Percentiles rank a stretch among this genome's conserved stretches.
Evolutionary conservation across 805 yeast genomes (phyloP).

Genomic region (Kregervanrija fluxuum): DNA sequence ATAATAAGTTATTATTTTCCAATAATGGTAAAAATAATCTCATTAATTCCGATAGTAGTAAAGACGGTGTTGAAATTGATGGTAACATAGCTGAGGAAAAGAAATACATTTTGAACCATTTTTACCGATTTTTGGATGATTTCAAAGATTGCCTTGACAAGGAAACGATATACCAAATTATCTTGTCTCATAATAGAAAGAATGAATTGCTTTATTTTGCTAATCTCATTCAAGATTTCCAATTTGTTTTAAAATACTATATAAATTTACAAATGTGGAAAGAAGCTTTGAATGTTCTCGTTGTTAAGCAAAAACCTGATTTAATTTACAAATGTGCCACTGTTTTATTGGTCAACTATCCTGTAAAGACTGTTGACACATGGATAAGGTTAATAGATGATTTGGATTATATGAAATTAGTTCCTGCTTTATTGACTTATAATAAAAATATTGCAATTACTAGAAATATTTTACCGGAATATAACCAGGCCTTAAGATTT

Average conservation of each 20-base stretch:
- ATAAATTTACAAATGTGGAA: slow-evolving; percentile 66
- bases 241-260: slow-evolving; percentile 63
- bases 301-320: slow-evolving; percentile 39
- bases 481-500: slow-evolving; percentile 62
- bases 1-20: slow-evolving; percentile 20
- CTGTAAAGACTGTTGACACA: slow-evolving; percentile 62
- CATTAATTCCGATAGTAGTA: not conserved
- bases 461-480: slow-evolving; percentile 31
- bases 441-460: slow-evolving; percentile 37
- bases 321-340: slow-evolving; percentile 64
- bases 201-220: slow-evolving; percentile 64
- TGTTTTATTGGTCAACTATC: slow-evolving; percentile 57
- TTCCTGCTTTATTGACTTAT: slow-evolving; percentile 73
- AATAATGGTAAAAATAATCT: not conserved
- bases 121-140: slow-evolving; percentile 42
- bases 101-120: slow-evolving; percentile 26
- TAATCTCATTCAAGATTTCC: slow-evolving; percentile 56
- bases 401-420: slow-evolving; percentile 53
- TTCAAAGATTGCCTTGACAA: slow-evolving; percentile 50
- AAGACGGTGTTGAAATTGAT: not conserved
- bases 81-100: slow-evolving; percentile 21
- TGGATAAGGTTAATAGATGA: slow-evolving; percentile 58
- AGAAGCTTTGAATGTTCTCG: slow-evolving; percentile 53
- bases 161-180: slow-evolving; percentile 63
- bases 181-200: slow-evolving; percentile 58